Evolutionary conservation across 2,329 filamentous ascomycete species (phyloP).

Genomic region (Ophiostoma montium): DNA sequence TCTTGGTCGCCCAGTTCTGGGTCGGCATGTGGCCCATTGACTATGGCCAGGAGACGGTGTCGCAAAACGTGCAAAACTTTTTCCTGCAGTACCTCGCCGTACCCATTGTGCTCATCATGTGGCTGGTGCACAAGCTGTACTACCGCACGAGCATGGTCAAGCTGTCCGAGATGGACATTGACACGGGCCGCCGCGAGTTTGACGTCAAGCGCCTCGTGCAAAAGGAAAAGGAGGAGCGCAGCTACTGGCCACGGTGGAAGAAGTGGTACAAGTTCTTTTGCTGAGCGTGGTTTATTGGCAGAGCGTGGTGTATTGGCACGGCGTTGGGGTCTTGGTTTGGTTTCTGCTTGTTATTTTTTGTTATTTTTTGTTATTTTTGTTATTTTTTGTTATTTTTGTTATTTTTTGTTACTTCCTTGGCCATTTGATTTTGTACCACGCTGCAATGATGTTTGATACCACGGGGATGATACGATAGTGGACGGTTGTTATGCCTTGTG

Average conservation of each 20-base stretch:
- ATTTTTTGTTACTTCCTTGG: too few relatives aligned
- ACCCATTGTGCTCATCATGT: slow-evolving; percentile 55
- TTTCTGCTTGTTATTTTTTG: not conserved
- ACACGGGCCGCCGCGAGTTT: slow-evolving; percentile 72
- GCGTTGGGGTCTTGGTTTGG: slow-evolving; percentile 2
- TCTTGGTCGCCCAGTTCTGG: slow-evolving; percentile 80
- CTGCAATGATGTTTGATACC: too few relatives aligned
- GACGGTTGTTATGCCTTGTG: too few relatives aligned
- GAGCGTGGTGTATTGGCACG: slow-evolving; percentile 2
- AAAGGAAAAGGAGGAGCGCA: slow-evolving; percentile 64
- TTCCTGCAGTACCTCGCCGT: slow-evolving; percentile 60
- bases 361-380: not conserved
- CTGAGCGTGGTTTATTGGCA: too few relatives aligned
- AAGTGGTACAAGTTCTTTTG: slow-evolving; percentile 60
- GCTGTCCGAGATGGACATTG: slow-evolving; percentile 66
- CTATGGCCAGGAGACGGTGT: slow-evolving; percentile 29
- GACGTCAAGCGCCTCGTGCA: slow-evolving; percentile 66
- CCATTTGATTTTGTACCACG: too few relatives aligned
- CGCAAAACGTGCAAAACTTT: slow-evolving; percentile 46
- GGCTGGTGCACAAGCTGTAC: slow-evolving; percentile 61
- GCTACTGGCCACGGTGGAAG: slow-evolving; percentile 64
- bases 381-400: too few relatives aligned
- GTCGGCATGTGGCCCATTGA: slow-evolving; percentile 64
- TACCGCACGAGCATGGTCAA: slow-evolving; percentile 55
- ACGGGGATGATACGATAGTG: too few relatives aligned